Base-by-base conservation (phyloP, 768 basidiomycete species). In the Paxillus involutus region DNA sequence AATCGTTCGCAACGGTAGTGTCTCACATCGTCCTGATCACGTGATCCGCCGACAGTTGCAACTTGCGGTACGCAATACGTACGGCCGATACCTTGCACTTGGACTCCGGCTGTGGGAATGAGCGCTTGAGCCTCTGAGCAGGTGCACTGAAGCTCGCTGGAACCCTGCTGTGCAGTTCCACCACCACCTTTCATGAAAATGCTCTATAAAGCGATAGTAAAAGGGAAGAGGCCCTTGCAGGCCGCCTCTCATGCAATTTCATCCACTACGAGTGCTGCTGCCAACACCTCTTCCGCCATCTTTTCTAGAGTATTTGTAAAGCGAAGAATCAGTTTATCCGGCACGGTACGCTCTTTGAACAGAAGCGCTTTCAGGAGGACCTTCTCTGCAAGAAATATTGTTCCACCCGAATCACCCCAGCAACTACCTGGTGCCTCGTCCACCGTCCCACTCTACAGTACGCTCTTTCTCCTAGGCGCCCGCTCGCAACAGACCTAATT, bases 181-280 rank as follows among this genome's bases (percentile, higher is more conserved):
- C 53, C 48, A 12, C 37, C 55, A 6, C 39, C 9, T 60, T 67
- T 58, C 51, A 64, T 67, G 63, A 33, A 63, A 56, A 70, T 70
- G 68, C 47, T 71, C 41, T 70, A 63, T 55, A 63, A 71, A 53
- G 62, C 55, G 3, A 62, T 70, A 14, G 52, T 60, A 44, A 80
- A 79, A 62, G 78, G 82, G 55, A 79, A 75, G 60, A 76, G 74
- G 61, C 82, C 84, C 32, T 65, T 85, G 29, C 79, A 80, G 57
- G 81, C 77, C n/a, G 84, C 83, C 8, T 80, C 82, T 21, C 63
- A 60, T 49, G 65, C 57, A 52, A 65, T 70, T 32, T 63, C 62
- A 9, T 69, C 63, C 0, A 70, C 68, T 6, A 68, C 65, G 2
- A 58, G 52, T 43, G 63, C 63, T 13, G 67, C 67, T 3, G 68